Evolutionary conservation across 2,329 filamentous ascomycete species (phyloP).

Genomic region (Amphichorda felina): DNA sequence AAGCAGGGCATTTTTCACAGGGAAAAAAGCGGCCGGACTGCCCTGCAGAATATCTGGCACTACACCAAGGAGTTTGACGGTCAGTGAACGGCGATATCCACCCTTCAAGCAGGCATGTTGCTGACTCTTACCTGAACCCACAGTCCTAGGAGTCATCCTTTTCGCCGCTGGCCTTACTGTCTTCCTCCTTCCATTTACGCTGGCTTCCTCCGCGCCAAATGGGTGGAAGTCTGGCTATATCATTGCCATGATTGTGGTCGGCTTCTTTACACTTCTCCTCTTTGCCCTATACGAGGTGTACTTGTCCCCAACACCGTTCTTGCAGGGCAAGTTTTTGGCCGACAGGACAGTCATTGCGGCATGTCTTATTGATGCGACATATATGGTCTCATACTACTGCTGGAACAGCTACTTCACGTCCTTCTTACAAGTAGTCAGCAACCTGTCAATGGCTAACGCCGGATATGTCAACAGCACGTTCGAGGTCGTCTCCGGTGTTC

Average conservation of each 20-base stretch:
- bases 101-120: background rate
- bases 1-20: conserved; percentile 28
- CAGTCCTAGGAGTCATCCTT: conserved; percentile 40
- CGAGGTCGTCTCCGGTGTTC: conserved; percentile 36
- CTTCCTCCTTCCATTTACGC: conserved; percentile 54
- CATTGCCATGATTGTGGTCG: conserved; percentile 49
- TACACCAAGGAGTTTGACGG: conserved; percentile 46
- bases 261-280: conserved; percentile 41
- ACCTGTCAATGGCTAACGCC: conserved; percentile 26
- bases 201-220: conserved; percentile 32
- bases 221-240: conserved; percentile 42
- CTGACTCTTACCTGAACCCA: background rate
- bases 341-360: conserved; percentile 40
- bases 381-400: conserved; percentile 37
- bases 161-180: conserved; percentile 44
- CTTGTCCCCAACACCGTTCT: conserved; percentile 43
- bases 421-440: conserved; percentile 40
- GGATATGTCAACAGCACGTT: conserved; percentile 37
- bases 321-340: conserved; percentile 37
- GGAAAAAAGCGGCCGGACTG: conserved; percentile 28
- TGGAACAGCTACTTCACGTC: conserved; percentile 44
- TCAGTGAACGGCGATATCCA: conserved; percentile 9
- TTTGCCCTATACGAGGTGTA: conserved; percentile 46
- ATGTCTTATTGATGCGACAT: conserved; percentile 29
- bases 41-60: conserved; percentile 32